Conservation (phyloP, 345 rosid species). For the Moricandia moricandioides region DNA sequence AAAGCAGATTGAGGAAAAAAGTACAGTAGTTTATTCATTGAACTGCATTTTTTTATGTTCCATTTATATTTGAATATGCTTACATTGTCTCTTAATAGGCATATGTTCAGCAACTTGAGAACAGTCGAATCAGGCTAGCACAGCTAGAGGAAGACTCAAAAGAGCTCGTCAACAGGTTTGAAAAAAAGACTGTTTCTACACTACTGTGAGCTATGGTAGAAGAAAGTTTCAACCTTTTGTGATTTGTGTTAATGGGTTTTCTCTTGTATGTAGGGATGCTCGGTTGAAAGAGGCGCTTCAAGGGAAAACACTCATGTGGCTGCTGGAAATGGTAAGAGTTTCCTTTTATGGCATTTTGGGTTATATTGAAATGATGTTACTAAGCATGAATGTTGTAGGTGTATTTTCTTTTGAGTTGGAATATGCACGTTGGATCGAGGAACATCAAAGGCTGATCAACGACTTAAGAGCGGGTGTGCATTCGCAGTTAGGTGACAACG, state of each 20-base stretch:
- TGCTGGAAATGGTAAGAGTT: slow-evolving; percentile 55
- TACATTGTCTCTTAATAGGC: slow-evolving; percentile 61
- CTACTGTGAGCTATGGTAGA: neutral
- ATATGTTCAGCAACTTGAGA: slow-evolving; percentile 92
- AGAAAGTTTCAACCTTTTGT: neutral
- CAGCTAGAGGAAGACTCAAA: slow-evolving; percentile 88
- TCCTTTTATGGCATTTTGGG: neutral
- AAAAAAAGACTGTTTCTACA: neutral
- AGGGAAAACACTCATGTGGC: slow-evolving; percentile 46
- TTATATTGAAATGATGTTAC: neutral
- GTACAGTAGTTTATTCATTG: slow-evolving; percentile 34
- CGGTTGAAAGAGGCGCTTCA: slow-evolving; percentile 46
- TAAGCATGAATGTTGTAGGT: slow-evolving; percentile 41
- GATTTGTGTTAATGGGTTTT: neutral
- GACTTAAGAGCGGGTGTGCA: slow-evolving; percentile 72
- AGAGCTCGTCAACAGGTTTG: slow-evolving; percentile 75
- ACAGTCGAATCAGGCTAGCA: slow-evolving; percentile 57
- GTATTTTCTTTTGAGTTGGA: slow-evolving; percentile 78
- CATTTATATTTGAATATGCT: neutral
- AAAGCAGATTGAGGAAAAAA: slow-evolving; percentile 86
- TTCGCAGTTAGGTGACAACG: slow-evolving; percentile 60
- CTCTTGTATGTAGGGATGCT: slow-evolving; percentile 47
- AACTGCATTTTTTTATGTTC: neutral
- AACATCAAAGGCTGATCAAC: slow-evolving; percentile 68
- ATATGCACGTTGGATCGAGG: slow-evolving; percentile 85